Evolutionary conservation across 2,329 filamentous ascomycete genomes (phyloP), one percentile per base, ranked within the genome.

Genomic region (Teratosphaeria gauchensis): DNA sequence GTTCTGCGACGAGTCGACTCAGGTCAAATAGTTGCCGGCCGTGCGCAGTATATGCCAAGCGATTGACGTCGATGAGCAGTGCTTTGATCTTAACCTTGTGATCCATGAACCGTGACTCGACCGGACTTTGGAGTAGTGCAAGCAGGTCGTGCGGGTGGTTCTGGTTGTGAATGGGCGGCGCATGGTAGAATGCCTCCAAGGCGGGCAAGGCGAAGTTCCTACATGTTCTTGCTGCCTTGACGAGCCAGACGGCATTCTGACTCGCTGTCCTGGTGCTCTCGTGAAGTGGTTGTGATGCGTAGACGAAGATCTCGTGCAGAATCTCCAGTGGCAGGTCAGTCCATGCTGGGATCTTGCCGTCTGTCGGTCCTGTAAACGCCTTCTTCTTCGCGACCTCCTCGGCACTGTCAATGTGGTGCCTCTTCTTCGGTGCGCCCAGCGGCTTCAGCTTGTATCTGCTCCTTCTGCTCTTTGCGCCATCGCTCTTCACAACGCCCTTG

Each of bases 81-180:
- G 81, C 78, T 67, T 86, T 82, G 55, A 94, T 80, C 75, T 91
- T 95, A 64, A 79, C 79, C 48, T 82, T 78, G 70, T 92, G 92
- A 62, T 88, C 85, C 62, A 75, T 69, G 55, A 68, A 67, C 3
- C 65, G 65, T 32, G 64, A 66, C 11, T 30, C 28, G 19, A 19
- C 16, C 1, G 42, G 42, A 51, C 62, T 63, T 8, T 63, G 61
- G 24, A 72, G 55, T 6, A 72, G 61, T 7, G 68, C 66, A 12
- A 72, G 63, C 14, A 73, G 62, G 51, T 68, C 62, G 48, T 72
- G 69, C 12, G 71, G 65, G 28, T 71, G 62, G 19, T 66, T 55
- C 9, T 64, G 64, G n/a, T 63, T 66, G 31, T 65, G 60, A 28
- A 73, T 61, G 1, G 64, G 59, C 21, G 72, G 72, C 35, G 65